Percentiles rank a stretch among this genome's conserved stretches.
Conservation (phyloP, 2,329 filamentous ascomycete species). For the Trichoderma arundinaceum region DNA sequence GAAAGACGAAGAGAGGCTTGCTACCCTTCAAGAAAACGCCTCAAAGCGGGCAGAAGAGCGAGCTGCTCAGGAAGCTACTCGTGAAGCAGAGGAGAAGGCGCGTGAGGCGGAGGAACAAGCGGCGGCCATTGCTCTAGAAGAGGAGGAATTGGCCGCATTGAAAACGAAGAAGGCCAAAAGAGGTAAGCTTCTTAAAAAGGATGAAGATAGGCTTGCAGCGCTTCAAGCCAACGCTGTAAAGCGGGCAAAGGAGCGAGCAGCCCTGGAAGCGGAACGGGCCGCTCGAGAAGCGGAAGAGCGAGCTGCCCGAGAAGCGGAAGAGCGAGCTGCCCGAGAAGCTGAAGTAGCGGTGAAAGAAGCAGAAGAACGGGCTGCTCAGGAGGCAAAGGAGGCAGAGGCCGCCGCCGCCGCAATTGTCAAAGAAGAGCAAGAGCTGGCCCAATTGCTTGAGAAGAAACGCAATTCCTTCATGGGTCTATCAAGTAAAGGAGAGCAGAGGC, state of each 20-base stretch:
- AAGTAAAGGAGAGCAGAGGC: conserved; percentile 4
- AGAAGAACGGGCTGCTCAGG: conserved; percentile 12
- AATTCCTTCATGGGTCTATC: conserved; percentile 41
- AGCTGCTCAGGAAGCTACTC: conserved; percentile 37
- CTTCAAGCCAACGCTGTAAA: conserved; percentile 37
- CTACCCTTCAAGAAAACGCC: conserved; percentile 9
- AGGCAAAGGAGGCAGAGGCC: conserved; percentile 33
- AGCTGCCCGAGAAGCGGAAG: conserved; percentile 33
- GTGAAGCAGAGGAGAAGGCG: conserved; percentile 33
- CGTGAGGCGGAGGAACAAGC: conserved; percentile 34
- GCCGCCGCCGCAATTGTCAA: conserved; percentile 30
- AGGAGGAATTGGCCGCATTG: conserved; percentile 49
- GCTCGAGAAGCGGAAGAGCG: conserved; percentile 31
- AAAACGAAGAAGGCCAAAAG: conserved; percentile 40
- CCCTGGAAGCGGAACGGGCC: conserved; percentile 37
- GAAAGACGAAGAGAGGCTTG: conserved; percentile 32
- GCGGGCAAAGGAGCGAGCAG: conserved; percentile 35
- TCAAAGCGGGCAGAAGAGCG: conserved; percentile 27
- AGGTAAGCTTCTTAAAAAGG: conserved; percentile 14
- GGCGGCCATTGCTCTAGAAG: conserved; percentile 42
- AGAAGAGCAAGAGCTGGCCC: conserved; percentile 49
- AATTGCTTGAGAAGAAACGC: conserved; percentile 55
- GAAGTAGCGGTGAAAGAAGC: conserved; percentile 33
- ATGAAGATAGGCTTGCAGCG: conserved; percentile 14
- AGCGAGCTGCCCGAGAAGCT: conserved; percentile 34